Evolutionary conservation across 2,329 filamentous ascomycete species (phyloP).

Genomic region (Calonectria crousiana): DNA sequence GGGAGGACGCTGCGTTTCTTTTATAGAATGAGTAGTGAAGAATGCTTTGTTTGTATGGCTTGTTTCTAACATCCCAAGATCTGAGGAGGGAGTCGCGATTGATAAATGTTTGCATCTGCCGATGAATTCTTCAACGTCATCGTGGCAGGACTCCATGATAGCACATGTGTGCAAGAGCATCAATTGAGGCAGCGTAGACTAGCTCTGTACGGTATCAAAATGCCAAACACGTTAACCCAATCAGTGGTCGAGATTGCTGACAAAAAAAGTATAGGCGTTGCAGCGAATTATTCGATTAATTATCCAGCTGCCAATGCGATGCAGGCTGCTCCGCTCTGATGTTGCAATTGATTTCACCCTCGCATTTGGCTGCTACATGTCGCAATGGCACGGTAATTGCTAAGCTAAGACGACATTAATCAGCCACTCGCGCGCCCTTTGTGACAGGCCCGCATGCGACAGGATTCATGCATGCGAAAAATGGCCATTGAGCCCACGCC

Average conservation of each 20-base stretch:
- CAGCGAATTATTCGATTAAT: background rate
- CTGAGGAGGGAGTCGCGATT: background rate
- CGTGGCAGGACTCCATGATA: background rate
- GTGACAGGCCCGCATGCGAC: background rate
- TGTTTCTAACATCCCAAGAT: background rate
- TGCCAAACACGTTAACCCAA: slow-evolving; percentile 1
- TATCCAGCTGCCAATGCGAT: background rate
- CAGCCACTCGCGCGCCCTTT: slow-evolving; percentile 2
- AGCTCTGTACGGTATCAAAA: background rate
- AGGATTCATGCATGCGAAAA: background rate
- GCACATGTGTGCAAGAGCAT: background rate
- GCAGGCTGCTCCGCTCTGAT: background rate
- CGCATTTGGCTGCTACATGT: background rate
- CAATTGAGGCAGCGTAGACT: background rate
- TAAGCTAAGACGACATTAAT: background rate
- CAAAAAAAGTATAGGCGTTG: background rate
- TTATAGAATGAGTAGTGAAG: background rate
- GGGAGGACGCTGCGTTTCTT: background rate
- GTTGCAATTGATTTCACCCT: background rate
- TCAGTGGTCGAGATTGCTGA: background rate
- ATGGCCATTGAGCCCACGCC: background rate
- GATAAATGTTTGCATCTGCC: background rate
- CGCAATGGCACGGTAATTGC: background rate
- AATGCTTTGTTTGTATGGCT: background rate
- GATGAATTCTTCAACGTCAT: background rate